A percentile compares a stretch with the other conserved stretches of the same genome.
These are phyloP conservation scores for Boletellus emodensis DNA, from an alignment of 768 basidiomycete genomes.

Conservation along the genomic window DNA sequence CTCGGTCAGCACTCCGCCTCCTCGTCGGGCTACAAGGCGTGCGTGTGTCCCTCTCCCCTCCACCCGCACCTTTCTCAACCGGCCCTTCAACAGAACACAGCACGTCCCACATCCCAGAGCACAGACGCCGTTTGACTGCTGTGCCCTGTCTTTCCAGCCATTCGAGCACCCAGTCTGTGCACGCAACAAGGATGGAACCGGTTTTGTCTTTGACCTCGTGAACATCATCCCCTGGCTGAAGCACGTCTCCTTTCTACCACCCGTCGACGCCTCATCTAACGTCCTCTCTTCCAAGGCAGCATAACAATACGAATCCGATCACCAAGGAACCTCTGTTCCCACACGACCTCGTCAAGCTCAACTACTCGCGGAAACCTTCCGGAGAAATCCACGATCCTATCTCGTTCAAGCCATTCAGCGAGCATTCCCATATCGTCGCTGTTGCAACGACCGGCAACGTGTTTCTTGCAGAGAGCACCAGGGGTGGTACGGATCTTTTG, in stretches of 20 bases:
- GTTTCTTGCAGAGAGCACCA: conserved; percentile 86
- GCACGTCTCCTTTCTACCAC: conserved; percentile 39
- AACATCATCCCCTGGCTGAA: conserved; percentile 96
- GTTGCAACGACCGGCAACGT: conserved; percentile 91
- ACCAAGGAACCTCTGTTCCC: conserved; percentile 70
- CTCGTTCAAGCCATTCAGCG: conserved; percentile 94
- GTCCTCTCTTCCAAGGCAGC: conserved; percentile 49
- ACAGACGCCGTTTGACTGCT: conserved; percentile 84
- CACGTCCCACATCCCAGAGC: conserved; percentile 63
- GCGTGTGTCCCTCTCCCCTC: conserved; percentile 24
- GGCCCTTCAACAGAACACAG: conserved; percentile 46
- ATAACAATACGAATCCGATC: conserved; percentile 75
- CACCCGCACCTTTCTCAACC: conserved; percentile 2
- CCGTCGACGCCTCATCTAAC: conserved; percentile 9
- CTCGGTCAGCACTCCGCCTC: conserved; percentile 82
- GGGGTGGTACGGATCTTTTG: conserved; percentile 81
- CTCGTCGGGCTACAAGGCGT: conserved; percentile 71
- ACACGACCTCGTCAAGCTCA: conserved; percentile 70
- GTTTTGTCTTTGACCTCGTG: conserved; percentile 80
- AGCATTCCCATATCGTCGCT: conserved; percentile 93
- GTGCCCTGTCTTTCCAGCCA: conserved; percentile 85
- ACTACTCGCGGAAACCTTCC: conserved; percentile 80
- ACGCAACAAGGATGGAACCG: conserved; percentile 75
- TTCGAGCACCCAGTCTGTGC: conserved; percentile 88
- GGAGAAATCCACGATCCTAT: conserved; percentile 94